Evolutionary conservation across 1,284 basidiomycete genomes (phyloP), one percentile per base, ranked within the genome.

Genomic region (Sporisorium sorghi): DNA sequence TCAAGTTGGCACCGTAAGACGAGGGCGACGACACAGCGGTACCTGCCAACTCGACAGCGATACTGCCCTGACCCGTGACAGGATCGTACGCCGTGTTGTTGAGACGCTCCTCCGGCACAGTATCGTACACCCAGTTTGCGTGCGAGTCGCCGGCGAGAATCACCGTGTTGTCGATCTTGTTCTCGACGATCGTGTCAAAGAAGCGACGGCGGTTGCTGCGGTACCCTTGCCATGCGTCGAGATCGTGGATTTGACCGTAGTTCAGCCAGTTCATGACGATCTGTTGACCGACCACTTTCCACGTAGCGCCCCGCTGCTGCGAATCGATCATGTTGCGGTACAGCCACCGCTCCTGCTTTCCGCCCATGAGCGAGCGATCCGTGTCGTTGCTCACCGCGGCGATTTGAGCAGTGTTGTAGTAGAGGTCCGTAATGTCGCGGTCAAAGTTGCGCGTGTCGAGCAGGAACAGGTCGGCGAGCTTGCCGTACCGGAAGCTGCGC

Each of bases 401-500:
- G 17, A 79, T 40, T 1, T 37, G 49, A n/a, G 24, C 86, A 14
- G 87, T 88, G 82, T 90, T 90, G 73, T 88, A 90, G 77, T 88
- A 88, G 5, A 89, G 86, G 78, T 90, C 89, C 3, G 89, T 90
- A n/a, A 90, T 75, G 75, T 89, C 89, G 44, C 89, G 86, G 70
- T 90, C 88, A 81, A 90, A 90, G 76, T 90, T 86, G 12, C 90
- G 87, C 12, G 89, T 90, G 79, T 90, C 89, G n/a, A 90, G 86
- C 87, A 90, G 42, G 50, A 50, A 59, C 32, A 77, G 58, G 28
- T 74, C 72, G 17, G 75, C 76, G 11, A 76, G 59, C 49, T 74
- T 78, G 46, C 74, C 76, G 64, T 67, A 74, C 15, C 68, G 88
- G 26, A 88, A 77, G 77, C 88, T 89, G 37, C 90, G 87, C 89